Percentiles rank a stretch among this genome's conserved stretches.
phyloP scores from a whole-genome alignment of 2,329 filamentous ascomycete species.

The Paecilomyces sp. region DNA sequence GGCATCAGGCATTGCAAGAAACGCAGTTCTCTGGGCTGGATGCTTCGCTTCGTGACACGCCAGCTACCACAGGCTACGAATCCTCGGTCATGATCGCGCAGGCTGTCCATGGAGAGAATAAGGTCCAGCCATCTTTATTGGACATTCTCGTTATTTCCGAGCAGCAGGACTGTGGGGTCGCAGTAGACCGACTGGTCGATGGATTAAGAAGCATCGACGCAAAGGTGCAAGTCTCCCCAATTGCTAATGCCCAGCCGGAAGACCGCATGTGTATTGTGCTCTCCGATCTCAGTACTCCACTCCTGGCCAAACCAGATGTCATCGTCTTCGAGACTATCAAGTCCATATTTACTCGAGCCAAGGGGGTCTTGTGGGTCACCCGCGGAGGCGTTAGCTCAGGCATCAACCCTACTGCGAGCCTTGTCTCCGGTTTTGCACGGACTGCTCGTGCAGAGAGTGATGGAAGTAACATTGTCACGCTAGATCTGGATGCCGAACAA shows the following conservation, averaged over 20 bases:
- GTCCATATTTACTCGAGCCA: not conserved
- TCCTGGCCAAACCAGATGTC: not conserved
- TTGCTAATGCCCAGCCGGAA: not conserved
- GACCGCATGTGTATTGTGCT: not conserved
- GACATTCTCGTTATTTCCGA: too few relatives aligned
- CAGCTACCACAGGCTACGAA: not conserved
- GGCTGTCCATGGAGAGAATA: too few relatives aligned
- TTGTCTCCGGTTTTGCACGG: conserved; percentile 16
- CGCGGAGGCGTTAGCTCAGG: conserved; percentile 9
- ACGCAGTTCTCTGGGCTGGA: too few relatives aligned
- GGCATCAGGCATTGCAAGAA: too few relatives aligned
- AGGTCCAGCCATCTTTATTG: too few relatives aligned
- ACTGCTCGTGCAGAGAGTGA: conserved; percentile 20
- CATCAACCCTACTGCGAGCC: conserved; percentile 8
- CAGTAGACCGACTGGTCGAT: too few relatives aligned
- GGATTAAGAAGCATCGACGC: too few relatives aligned
- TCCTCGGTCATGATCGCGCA: not conserved
- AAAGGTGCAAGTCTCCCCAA: not conserved
- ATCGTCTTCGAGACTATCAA: not conserved
- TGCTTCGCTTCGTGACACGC: too few relatives aligned
- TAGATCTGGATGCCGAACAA: conserved; percentile 13
- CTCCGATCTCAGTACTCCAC: not conserved
- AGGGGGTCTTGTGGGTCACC: conserved; percentile 14
- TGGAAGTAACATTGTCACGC: conserved; percentile 13
- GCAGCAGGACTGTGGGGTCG: too few relatives aligned